These are phyloP conservation scores for Mortierella antarctica DNA, from an alignment of 192 early-diverging fungal genomes.

Conservation along the genomic window DNA sequence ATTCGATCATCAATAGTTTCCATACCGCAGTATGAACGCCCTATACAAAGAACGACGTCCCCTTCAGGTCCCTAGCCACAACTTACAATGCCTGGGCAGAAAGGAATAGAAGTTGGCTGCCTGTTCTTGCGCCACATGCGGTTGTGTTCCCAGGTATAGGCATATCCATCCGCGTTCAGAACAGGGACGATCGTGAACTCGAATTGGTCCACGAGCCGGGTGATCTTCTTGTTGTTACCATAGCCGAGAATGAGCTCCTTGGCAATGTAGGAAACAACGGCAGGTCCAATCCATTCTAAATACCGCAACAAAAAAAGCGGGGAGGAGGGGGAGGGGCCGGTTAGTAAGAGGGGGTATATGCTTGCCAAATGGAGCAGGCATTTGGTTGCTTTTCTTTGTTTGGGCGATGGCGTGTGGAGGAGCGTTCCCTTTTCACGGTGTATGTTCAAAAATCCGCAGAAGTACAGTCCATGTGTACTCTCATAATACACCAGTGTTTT, in stretches of 20 bases:
- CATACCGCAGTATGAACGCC: too few relatives aligned
- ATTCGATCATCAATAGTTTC: not conserved
- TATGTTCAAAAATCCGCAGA: not conserved
- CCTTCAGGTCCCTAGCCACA: not conserved
- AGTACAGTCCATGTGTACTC: not conserved
- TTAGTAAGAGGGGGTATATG: not conserved
- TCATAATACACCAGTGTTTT: not conserved
- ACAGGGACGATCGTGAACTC: conserved; percentile 70
- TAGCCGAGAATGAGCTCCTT: conserved; percentile 61
- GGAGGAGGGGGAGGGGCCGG: too few relatives aligned
- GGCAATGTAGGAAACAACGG: conserved; percentile 66
- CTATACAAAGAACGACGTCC: not conserved
- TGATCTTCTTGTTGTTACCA: conserved; percentile 59
- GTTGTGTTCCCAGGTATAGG: conserved; percentile 62
- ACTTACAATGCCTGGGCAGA: conserved; percentile 67
- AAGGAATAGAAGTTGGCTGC: conserved; percentile 62
- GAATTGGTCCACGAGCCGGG: conserved; percentile 59
- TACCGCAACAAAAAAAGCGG: not conserved
- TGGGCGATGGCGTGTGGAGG: too few relatives aligned
- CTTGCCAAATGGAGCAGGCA: too few relatives aligned
- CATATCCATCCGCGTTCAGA: conserved; percentile 73
- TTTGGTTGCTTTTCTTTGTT: too few relatives aligned
- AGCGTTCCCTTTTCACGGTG: not conserved
- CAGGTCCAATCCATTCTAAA: conserved; percentile 62
- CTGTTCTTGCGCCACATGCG: conserved; percentile 73